Percentiles rank a stretch among this genome's conserved stretches.
phyloP scores from a whole-genome alignment of 2,329 filamentous ascomycete species.

The Nothopassalora personata region DNA sequence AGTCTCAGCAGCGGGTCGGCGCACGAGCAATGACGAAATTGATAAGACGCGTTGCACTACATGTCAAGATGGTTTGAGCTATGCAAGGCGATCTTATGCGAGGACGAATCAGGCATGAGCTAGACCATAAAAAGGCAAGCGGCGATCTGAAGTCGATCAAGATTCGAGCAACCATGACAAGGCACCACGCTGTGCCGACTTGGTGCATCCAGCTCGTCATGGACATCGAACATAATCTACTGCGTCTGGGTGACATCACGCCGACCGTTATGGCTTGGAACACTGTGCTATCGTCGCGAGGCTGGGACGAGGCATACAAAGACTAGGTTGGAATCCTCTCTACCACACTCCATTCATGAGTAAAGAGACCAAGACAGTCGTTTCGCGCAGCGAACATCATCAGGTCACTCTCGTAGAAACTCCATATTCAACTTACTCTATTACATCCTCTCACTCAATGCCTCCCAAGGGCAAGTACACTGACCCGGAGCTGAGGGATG shows the following conservation, averaged over 20 bases:
- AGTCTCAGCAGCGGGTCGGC: too few relatives aligned
- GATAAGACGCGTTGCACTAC: not conserved
- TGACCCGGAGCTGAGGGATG: slow-evolving; percentile 42
- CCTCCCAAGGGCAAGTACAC: slow-evolving; percentile 45
- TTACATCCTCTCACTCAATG: slow-evolving; percentile 29
- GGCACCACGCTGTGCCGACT: not conserved
- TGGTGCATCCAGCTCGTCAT: not conserved
- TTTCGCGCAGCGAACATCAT: not conserved
- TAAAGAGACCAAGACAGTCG: not conserved
- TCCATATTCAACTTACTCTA: not conserved
- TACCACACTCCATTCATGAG: not conserved
- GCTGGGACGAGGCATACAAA: not conserved
- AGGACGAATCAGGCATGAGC: not conserved
- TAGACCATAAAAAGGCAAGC: not conserved
- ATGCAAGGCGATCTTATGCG: not conserved
- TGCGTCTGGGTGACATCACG: not conserved
- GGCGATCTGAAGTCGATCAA: not conserved
- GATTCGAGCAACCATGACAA: not conserved
- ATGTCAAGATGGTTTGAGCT: not conserved
- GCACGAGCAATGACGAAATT: too few relatives aligned
- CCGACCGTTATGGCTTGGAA: not conserved
- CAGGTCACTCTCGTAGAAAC: not conserved
- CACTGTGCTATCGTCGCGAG: not conserved
- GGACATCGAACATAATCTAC: not conserved
- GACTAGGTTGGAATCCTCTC: not conserved